These are phyloP conservation scores for Scheffersomyces insectosa DNA, from an alignment of 1,139 yeast species.

Conservation along the genomic window DNA sequence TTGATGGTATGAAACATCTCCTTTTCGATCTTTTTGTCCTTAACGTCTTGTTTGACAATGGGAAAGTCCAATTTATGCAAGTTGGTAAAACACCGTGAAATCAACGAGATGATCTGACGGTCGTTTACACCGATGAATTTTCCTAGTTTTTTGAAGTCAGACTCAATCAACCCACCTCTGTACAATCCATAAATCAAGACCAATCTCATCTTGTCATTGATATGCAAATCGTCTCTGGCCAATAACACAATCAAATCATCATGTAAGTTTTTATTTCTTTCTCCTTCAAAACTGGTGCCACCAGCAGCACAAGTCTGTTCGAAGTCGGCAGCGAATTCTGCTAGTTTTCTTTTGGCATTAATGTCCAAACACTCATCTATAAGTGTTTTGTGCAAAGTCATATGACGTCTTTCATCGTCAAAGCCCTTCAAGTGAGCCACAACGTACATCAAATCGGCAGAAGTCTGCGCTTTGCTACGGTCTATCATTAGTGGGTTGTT, in stretches of 20 bases:
- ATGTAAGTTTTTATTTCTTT: conserved; percentile 61
- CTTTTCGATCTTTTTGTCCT: conserved; percentile 40
- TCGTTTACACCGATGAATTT: conserved; percentile 66
- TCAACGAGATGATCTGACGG: conserved; percentile 51
- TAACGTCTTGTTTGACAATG: conserved; percentile 52
- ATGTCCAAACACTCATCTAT: conserved; percentile 58
- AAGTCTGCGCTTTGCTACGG: conserved; percentile 57
- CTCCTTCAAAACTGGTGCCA: conserved; percentile 74
- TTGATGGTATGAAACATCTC: conserved; percentile 65
- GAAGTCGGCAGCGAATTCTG: conserved; percentile 63
- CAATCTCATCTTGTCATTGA: conserved; percentile 71
- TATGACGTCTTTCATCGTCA: conserved; percentile 63
- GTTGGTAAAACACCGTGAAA: conserved; percentile 58
- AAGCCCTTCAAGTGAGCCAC: conserved; percentile 70
- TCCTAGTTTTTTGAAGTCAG: conserved; percentile 71
- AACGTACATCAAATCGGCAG: conserved; percentile 62
- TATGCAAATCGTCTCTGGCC: conserved; percentile 50
- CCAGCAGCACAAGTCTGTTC: conserved; percentile 78
- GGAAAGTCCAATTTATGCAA: conserved; percentile 67
- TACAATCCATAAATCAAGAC: conserved; percentile 77
- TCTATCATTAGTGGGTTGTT: conserved; percentile 75
- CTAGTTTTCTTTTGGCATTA: conserved; percentile 54
- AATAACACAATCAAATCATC: conserved; percentile 64
- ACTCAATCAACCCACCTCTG: conserved; percentile 79
- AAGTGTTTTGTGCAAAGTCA: conserved; percentile 59